Evolutionary conservation across 805 yeast species (phyloP).

Genomic region (Clavispora vitiphila): DNA sequence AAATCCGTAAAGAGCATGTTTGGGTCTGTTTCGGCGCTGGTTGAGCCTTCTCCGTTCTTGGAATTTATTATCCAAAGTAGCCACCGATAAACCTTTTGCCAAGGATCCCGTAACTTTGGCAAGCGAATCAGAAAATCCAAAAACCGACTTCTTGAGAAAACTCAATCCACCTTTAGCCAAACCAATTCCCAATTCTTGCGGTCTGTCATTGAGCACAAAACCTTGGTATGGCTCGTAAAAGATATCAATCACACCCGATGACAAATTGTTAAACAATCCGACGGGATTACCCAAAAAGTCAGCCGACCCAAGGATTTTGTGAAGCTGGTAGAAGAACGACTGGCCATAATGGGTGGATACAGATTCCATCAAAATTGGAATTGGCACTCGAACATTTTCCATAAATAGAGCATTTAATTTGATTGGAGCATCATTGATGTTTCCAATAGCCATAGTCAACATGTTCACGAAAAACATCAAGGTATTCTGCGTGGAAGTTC

Average conservation of each 20-base stretch:
- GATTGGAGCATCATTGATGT: conserved; percentile 95
- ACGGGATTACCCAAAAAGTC: conserved; percentile 97
- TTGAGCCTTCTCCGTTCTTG: conserved; percentile 76
- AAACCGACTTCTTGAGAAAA: conserved; percentile 89
- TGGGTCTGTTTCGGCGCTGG: conserved; percentile 72
- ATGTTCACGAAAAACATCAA: conserved; percentile 76
- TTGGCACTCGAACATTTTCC: conserved; percentile 85
- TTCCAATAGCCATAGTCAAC: conserved; percentile 94
- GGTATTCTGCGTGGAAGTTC: conserved; percentile 54
- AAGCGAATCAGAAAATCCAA: conserved; percentile 90
- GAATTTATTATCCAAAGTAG: conserved; percentile 79
- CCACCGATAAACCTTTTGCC: conserved; percentile 90
- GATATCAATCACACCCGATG: conserved; percentile 94
- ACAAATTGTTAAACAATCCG: conserved; percentile 85
- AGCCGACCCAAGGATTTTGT: conserved; percentile 91
- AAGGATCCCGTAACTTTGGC: conserved; percentile 90
- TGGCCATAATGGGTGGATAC: conserved; percentile 85
- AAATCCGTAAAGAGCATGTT: conserved; percentile 80
- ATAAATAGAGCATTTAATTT: conserved; percentile 79
- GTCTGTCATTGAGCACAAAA: conserved; percentile 86
- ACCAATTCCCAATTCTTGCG: conserved; percentile 93
- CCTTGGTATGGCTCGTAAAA: conserved; percentile 98
- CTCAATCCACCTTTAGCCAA: conserved; percentile 94
- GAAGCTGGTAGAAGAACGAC: conserved; percentile 85
- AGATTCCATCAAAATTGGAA: conserved; percentile 64